A percentile compares a stretch with the other conserved stretches of the same genome.
These are phyloP conservation scores for Aquilaria sinensis DNA, from an alignment of 345 rosid genomes.

Conservation along the genomic window DNA sequence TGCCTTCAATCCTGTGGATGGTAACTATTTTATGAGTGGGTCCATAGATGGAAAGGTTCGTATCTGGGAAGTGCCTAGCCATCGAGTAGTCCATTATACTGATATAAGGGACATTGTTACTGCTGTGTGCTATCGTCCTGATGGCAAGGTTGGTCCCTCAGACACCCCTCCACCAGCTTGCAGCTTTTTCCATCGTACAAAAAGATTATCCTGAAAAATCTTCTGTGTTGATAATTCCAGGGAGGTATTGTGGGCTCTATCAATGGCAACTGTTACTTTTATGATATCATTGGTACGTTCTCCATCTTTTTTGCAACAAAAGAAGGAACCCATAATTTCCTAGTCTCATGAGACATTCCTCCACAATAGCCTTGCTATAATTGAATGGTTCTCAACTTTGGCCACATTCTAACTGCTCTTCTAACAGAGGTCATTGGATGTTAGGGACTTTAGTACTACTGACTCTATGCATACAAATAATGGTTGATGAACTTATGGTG, in stretches of 20 bases:
- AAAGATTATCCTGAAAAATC: slow-evolving; percentile 2
- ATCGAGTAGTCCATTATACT: slow-evolving; percentile 46
- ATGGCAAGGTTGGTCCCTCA: slow-evolving; percentile 37
- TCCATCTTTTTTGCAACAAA: too few relatives aligned
- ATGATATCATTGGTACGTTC: slow-evolving; percentile 41
- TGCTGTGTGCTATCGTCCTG: slow-evolving; percentile 44
- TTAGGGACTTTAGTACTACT: too few relatives aligned
- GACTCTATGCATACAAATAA: too few relatives aligned
- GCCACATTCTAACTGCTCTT: too few relatives aligned
- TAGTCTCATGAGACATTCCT: too few relatives aligned
- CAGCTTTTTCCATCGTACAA: not conserved
- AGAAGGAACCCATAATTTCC: too few relatives aligned
- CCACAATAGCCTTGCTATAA: too few relatives aligned
- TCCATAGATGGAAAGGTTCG: slow-evolving; percentile 58
- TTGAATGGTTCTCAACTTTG: too few relatives aligned
- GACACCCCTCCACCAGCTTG: not conserved
- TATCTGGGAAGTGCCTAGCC: slow-evolving; percentile 43
- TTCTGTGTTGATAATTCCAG: slow-evolving; percentile 23
- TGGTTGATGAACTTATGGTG: too few relatives aligned
- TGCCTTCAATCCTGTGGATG: slow-evolving; percentile 45
- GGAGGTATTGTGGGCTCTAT: slow-evolving; percentile 55
- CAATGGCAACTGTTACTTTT: slow-evolving; percentile 46
- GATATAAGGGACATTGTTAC: slow-evolving; percentile 50
- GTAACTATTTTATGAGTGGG: slow-evolving; percentile 43
- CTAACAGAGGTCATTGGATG: too few relatives aligned